Base-by-base conservation (phyloP, 1,284 basidiomycete species). In the Fomitopsis pinicola region DNA sequence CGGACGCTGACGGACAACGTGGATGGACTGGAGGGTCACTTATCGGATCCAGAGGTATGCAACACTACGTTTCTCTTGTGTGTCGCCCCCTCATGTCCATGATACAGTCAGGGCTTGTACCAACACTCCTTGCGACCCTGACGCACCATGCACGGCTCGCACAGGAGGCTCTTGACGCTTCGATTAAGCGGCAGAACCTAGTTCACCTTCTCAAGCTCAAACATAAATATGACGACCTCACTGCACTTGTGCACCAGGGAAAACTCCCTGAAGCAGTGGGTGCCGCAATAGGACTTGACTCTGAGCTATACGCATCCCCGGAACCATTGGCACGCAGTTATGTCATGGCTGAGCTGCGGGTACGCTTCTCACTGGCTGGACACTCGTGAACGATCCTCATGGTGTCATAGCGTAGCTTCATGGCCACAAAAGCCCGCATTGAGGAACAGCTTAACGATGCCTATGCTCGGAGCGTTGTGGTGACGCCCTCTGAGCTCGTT, bases 401-500 rank as follows among this genome's bases (percentile, higher is more conserved):
- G 54, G 48, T 45, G 9, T 54, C 48, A 1, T 66, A 91, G 89
- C 78, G 77, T 56, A 82, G 77, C 66, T 80, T 84, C 63, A 78
- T 80, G 59, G 80, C 82, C 2, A 73, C 82, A 9, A 80, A 78
- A 64, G 84, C 88, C 60, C 81, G 82, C 36, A 74, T 83, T 5
- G 86, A 90, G 67, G 91, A 92, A 62, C 86, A 91, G 66, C 77
- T 93, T 19, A 82, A 80, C 63, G 85, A 90, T 58, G 88, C 87
- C 2, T 92, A 84, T 67, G 73, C 80, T 15, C 80, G 84, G 63
- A 80, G 85, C 66, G 72, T 93, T 26, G 68, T 77, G 1, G 68
- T 88, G 33, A 78, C 81, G 7, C 71, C 81, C 2, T 78, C 77
- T 9, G 78, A 80, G 61, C 66, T 90, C 26, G 69, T 74, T 19